A percentile compares a stretch with the other conserved stretches of the same genome.
Evolutionary conservation across 805 yeast species (phyloP).

Genomic region (Yarrowia bubula): DNA sequence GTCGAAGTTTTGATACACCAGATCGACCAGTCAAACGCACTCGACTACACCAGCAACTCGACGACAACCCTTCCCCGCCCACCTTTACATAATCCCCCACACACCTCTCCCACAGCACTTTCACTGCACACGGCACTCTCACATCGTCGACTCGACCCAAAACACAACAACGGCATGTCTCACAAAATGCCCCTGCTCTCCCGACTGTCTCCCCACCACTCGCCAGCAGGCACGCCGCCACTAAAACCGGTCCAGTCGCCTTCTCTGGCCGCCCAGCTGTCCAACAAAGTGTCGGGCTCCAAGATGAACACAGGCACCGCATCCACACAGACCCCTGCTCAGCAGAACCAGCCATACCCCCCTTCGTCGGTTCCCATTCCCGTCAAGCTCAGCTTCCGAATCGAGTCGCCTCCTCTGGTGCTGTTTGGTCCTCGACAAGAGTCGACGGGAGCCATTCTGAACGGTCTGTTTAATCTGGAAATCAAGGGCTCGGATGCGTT

Average conservation of each 20-base stretch:
- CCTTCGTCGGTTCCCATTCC: slow-evolving; percentile 28
- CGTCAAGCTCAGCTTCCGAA: slow-evolving; percentile 45
- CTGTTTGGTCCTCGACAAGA: slow-evolving; percentile 76
- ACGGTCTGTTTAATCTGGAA: slow-evolving; percentile 70
- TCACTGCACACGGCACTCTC: neutral
- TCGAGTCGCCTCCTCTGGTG: slow-evolving; percentile 90
- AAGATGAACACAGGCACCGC: slow-evolving; percentile 13
- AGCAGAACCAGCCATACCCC: slow-evolving; percentile 20
- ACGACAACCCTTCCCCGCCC: neutral
- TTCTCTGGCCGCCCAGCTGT: slow-evolving; percentile 4
- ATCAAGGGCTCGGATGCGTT: slow-evolving; percentile 47
- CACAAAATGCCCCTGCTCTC: slow-evolving; percentile 23
- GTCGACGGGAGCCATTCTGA: slow-evolving; percentile 79
- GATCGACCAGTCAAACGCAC: neutral
- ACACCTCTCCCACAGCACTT: neutral
- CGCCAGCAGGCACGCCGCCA: slow-evolving; percentile 22
- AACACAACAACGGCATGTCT: slow-evolving; percentile 1
- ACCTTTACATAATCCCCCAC: neutral
- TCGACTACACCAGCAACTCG: neutral
- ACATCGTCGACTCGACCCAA: neutral
- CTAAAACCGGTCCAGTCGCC: slow-evolving; percentile 16
- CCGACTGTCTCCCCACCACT: slow-evolving; percentile 9
- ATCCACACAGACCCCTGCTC: neutral
- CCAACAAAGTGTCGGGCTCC: slow-evolving; percentile 15
- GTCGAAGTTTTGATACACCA: neutral